Conservation (phyloP, 1,139 yeast genomes). For the Pneumocystis canis region DNA sequence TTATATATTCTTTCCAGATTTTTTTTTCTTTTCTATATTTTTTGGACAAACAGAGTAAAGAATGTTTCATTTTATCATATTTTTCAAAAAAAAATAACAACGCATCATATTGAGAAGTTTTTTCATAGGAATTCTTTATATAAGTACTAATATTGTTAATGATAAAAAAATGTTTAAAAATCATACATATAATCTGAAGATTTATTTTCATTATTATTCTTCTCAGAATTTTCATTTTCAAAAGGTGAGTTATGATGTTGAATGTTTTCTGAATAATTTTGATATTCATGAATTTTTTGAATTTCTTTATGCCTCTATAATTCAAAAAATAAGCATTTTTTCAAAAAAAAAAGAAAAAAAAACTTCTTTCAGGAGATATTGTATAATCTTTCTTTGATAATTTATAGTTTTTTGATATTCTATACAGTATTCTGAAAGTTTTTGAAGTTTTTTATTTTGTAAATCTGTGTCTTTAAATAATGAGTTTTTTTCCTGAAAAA, state of each 20-base stretch:
- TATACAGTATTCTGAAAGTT: background rate
- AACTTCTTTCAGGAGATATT: background rate
- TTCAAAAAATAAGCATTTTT: background rate
- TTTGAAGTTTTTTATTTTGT: background rate
- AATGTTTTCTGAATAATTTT: background rate
- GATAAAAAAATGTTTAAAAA: background rate
- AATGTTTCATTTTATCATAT: background rate
- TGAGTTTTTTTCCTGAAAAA: background rate
- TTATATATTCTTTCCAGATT: background rate
- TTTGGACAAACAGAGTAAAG: background rate
- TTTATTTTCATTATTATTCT: background rate
- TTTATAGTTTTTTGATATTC: background rate
- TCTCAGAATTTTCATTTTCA: background rate
- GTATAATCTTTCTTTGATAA: background rate
- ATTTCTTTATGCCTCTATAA: background rate
- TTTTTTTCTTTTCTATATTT: background rate
- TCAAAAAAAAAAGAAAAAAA: background rate
- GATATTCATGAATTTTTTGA: background rate
- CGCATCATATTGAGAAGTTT: background rate
- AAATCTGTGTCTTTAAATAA: background rate
- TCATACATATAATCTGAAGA: background rate
- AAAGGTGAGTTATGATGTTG: background rate
- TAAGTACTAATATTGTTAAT: background rate
- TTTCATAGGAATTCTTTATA: background rate
- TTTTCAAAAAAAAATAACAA: background rate